Evolutionary conservation across 306 rosid genomes (phyloP), one percentile per base, ranked within the genome.

Genomic region (Sophora flavescens): DNA sequence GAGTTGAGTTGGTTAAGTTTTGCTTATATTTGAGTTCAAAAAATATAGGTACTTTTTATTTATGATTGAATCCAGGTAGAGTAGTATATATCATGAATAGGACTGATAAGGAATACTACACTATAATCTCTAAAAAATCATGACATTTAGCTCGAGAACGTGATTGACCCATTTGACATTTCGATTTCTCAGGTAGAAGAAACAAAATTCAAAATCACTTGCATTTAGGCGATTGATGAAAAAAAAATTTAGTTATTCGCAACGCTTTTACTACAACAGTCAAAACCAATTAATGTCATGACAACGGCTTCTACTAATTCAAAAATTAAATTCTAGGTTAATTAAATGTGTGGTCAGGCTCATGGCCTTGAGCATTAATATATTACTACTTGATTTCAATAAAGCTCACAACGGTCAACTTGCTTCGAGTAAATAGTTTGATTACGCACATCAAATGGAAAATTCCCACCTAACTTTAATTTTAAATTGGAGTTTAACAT

Each of bases 261-360:
- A 57, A 57, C 66, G 56, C 56, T 57, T 72, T 28, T 59, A 35
- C n/a, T 57, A 72, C 56, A 14, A 22, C 68, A 59, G 39, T 58
- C 57, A 73, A 59, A n/a, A 59, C 28, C 58, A 44, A 59, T 42
- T 54, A 56, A 72, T 72, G 57, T 26, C 4, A 35, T 68, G 35
- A n/a, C 48, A 35, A 33, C 62, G 3, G 50, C 50, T 50, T 15
- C 61, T 39, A 39, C 45, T 35, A 22, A 22, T 22, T 22, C 22
- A 22, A 22, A 22, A 22, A 22, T 22, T 22, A 17, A 68, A 14
- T 48, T 44, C 61, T 15, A 35, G 10, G 50, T 22, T 70, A 10
- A 70, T 53, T 68, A 10, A 33, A 52, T 53, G 36, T 16, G 32
- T 5, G 33, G 10, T 69, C 33, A 41, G 47, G 12, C 47, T 41